These are phyloP conservation scores for Chlorella ohadii DNA, from an alignment of 139 green algal species.

Conservation along the genomic window DNA sequence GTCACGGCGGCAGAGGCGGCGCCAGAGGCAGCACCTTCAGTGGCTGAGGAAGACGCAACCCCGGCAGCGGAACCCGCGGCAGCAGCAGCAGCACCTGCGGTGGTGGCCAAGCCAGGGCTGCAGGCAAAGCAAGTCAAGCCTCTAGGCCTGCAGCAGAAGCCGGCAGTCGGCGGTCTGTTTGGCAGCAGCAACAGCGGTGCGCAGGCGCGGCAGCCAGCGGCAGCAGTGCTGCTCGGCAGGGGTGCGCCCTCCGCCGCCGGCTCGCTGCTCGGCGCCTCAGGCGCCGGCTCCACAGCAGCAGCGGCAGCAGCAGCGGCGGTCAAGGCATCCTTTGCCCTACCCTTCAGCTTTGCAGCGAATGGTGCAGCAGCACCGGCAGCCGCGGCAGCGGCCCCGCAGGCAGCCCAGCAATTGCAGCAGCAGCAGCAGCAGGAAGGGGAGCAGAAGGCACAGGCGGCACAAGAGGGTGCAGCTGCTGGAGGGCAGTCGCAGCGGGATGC, in stretches of 20 bases:
- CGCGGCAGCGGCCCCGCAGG: not conserved
- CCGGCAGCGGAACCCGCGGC: not conserved
- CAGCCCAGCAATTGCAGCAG: not conserved
- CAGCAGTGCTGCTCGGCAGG: not conserved
- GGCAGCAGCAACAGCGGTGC: not conserved
- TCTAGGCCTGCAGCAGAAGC: not conserved
- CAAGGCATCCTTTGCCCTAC: conserved; percentile 13
- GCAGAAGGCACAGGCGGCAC: not conserved
- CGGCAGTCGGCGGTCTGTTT: not conserved
- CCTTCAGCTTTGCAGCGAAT: conserved; percentile 21
- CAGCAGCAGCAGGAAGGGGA: not conserved
- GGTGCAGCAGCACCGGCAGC: too few relatives aligned
- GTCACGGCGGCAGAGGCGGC: not conserved
- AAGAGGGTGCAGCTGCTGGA: too few relatives aligned
- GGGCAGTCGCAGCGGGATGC: not conserved
- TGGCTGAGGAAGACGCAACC: not conserved
- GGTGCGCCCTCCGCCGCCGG: not conserved
- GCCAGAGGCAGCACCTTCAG: not conserved
- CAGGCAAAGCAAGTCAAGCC: conserved; percentile 19
- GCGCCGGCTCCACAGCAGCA: not conserved
- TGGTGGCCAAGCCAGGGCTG: not conserved
- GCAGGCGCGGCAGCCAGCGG: not conserved
- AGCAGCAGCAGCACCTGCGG: not conserved
- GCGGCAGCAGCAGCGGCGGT: not conserved
- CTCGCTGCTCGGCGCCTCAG: not conserved